These are phyloP conservation scores for Suillus subluteus DNA, from an alignment of 768 basidiomycete genomes.

Conservation along the genomic window DNA sequence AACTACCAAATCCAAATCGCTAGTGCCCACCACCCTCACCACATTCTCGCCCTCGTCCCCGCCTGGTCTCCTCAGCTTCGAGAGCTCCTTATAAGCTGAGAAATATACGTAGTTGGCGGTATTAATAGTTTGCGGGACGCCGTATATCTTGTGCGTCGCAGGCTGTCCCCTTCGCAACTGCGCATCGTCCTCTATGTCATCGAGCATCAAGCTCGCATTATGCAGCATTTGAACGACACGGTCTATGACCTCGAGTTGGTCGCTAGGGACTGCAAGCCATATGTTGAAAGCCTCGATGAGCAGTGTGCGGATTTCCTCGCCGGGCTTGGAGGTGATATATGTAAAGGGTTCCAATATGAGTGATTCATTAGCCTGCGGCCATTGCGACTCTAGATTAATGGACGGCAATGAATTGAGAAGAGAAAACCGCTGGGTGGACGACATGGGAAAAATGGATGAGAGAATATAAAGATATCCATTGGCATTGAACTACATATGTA, in stretches of 20 bases:
- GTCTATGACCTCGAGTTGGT: slow-evolving; percentile 73
- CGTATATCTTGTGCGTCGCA: slow-evolving; percentile 94
- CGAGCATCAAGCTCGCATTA: slow-evolving; percentile 91
- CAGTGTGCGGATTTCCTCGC: slow-evolving; percentile 88
- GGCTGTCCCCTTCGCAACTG: slow-evolving; percentile 86
- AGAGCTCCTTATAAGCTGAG: slow-evolving; percentile 84
- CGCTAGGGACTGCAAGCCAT: slow-evolving; percentile 84
- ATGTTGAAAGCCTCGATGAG: slow-evolving; percentile 92
- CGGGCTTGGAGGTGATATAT: slow-evolving; percentile 82
- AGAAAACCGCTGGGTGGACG: not conserved
- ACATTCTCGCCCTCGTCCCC: not conserved
- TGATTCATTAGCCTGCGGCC: slow-evolving; percentile 40
- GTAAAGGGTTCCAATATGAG: slow-evolving; percentile 82
- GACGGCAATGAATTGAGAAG: slow-evolving; percentile 9
- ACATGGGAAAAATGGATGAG: not conserved
- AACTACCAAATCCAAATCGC: slow-evolving; percentile 61
- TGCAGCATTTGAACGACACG: slow-evolving; percentile 93
- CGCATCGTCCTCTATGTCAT: slow-evolving; percentile 93
- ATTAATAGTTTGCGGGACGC: slow-evolving; percentile 96
- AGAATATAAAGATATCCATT: not conserved
- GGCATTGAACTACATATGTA: not conserved
- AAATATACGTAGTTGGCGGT: slow-evolving; percentile 98
- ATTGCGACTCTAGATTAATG: slow-evolving; percentile 5
- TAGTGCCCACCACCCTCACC: slow-evolving; percentile 57
- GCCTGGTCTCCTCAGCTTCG: slow-evolving; percentile 20